phyloP scores from a whole-genome alignment of 495 filamentous ascomycete species.

The Viridothelium virens region DNA sequence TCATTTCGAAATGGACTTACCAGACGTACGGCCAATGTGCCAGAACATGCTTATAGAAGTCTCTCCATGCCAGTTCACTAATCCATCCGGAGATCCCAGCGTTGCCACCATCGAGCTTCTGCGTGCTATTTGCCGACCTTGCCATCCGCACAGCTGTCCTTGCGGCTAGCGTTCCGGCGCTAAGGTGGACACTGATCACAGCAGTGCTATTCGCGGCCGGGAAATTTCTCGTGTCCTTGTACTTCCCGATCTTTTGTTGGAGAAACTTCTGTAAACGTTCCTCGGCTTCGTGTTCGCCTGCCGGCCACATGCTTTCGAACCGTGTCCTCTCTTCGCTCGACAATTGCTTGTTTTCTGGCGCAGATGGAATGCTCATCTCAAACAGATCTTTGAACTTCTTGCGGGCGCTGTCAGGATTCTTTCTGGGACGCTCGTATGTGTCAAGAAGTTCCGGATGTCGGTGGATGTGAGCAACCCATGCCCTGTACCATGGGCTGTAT shows the following conservation, averaged over 20 bases:
- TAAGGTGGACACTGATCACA: conserved; percentile 70
- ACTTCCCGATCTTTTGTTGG: conserved; percentile 52
- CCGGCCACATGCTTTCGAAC: conserved; percentile 59
- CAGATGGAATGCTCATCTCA: conserved; percentile 50
- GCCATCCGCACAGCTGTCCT: conserved; percentile 65
- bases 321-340: conserved; percentile 50
- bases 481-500: conserved; percentile 71
- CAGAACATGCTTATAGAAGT: conserved; percentile 88
- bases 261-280: conserved; percentile 63
- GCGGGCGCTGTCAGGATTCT: conserved; percentile 52
- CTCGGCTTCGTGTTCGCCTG: conserved; percentile 69
- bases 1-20: conserved; percentile 37
- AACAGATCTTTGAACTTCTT: conserved; percentile 54
- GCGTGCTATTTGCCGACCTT: conserved; percentile 56
- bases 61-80: conserved; percentile 81
- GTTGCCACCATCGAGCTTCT: conserved; percentile 60
- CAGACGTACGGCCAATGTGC: conserved; percentile 84
- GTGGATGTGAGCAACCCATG: conserved; percentile 68
- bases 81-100: conserved; percentile 70
- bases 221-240: conserved; percentile 55
- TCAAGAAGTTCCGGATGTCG: conserved; percentile 57
- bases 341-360: conserved; percentile 58
- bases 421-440: conserved; percentile 52
- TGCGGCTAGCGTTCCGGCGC: conserved; percentile 67
- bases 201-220: conserved; percentile 58